These are phyloP conservation scores for Aspergillus avenaceus DNA, from an alignment of 495 filamentous ascomycete species.

Conservation along the genomic window DNA sequence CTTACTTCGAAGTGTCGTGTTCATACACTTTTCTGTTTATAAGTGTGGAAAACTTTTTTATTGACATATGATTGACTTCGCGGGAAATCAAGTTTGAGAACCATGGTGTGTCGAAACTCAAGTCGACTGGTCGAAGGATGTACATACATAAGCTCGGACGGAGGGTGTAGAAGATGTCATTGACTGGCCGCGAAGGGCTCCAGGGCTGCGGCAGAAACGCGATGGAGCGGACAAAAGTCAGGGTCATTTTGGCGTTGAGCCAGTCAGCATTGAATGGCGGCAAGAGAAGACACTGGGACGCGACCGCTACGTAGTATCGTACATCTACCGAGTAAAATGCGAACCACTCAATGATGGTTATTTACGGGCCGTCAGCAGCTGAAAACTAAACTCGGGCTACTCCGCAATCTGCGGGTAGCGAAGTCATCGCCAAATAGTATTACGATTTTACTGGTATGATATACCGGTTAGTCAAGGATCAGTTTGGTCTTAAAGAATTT, in stretches of 20 bases:
- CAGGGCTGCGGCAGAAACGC: conserved; percentile 6
- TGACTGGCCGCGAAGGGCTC: conserved; percentile 2
- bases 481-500: background rate
- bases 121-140: conserved; percentile 4
- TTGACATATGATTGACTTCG: background rate
- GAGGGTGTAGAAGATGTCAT: background rate
- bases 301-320: conserved; percentile 11
- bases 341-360: conserved; percentile 10
- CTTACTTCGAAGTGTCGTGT: background rate
- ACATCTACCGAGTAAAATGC: conserved; percentile 11
- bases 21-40: background rate
- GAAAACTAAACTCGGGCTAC: conserved; percentile 15
- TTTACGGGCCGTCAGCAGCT: conserved; percentile 20
- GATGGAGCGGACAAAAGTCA: conserved; percentile 9
- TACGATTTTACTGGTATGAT: conserved; percentile 15
- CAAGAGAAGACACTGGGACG: conserved; percentile 11
- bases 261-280: conserved; percentile 14
- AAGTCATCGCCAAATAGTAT: conserved; percentile 14
- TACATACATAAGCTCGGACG: conserved; percentile 1
- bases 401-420: conserved; percentile 15
- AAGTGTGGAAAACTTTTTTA: background rate
- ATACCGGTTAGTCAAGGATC: conserved; percentile 4
- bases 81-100: background rate
- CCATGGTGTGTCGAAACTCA: background rate
- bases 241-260: conserved; percentile 8